Evolutionary conservation across 345 rosid species (phyloP), one percentile per base, ranked within the genome.

Genomic region (Syzygium aqueum): DNA sequence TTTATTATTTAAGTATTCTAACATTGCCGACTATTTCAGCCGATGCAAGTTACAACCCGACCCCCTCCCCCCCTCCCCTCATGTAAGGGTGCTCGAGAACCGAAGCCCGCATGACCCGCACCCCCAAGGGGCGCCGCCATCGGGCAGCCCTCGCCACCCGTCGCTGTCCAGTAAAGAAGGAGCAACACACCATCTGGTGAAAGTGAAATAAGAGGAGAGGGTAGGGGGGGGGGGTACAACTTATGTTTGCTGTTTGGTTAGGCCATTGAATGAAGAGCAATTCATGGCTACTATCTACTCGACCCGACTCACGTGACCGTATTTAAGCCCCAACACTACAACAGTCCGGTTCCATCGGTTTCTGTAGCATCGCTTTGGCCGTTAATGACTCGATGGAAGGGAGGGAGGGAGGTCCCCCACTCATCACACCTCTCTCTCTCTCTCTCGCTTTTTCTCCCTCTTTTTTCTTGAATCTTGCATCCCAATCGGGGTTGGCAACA

Each of bases 361-460:
- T 4, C 9, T 33, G 25, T 33, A 2, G 78, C 80, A 8, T 67
- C 17, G 80, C 80, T 33, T 67, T 19, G 46, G 78, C 25, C 25
- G 82, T 73, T 37, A 37, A 37, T 73, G 49, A 37, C 11, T 10
- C 12, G 15, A 43, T 43, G 46, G 46, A 6, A 43, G 46, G 46
- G 46, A 43, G 46, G 46, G 46, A 73, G 11, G 49, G 82, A 37
- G 82, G 82, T 1, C 82, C 82, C 82, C 82, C 82, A 22, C 82
- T 37, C 27, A 19, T 37, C 49, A 19, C 49, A 7, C 37, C 0
- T 30, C 43, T 27, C 3, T 53, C 15, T 30, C 77, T 65, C 9
- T 12, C 5, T 5, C 7, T 27, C 2, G 25, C 1, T 12, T 16
- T 3, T 8, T 3, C 0, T 2, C 3, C 1, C 2, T 7, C 2